Base-by-base conservation (phyloP, 2,329 filamentous ascomycete species). In the Aspergillus hortae region DNA sequence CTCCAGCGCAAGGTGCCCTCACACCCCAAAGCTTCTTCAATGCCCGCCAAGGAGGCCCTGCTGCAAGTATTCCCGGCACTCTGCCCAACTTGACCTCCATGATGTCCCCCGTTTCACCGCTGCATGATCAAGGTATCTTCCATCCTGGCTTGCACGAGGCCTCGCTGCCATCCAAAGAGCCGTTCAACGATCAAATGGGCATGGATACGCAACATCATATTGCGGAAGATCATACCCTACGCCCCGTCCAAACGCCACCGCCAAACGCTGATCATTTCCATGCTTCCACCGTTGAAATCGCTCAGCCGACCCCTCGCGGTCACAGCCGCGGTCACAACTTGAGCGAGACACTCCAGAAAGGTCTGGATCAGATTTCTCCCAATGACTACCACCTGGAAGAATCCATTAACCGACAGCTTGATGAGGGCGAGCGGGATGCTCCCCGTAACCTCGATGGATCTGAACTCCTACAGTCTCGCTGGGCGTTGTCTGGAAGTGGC, bases 371-470 rank as follows among this genome's bases (percentile, higher is more conserved):
- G 36, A 64, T 67, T 56, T 57, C 57, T 46, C 88, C 92, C 64
- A 87, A 89, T 4, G 89, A 95, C 62, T 92, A 94, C 64, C 89
- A 92, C 61, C 72, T 94, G 55, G 89, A 92, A 66, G 85, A 91
- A 66, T 85, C 89, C 55, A 84, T 92, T 56, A 85, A 89, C 47
- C 85, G 87, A 49, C 87, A 92, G 63, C 77, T 92, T 45, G 87
- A 92, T 54, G 87, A 91, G 59, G 86, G 88, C 50, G 88, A 90
- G 59, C 87, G 67, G 64, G 62, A 75, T 49, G 52, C 62, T 48
- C 54, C 65, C 47, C 56, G 61, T 14, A 59, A 57, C 9, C 56
- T 65, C 0, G 57, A 66, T 45, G 58, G 60, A 42, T 61, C 62
- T 36, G 67, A 65, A 21, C 49, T 71, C 44, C 54, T 71, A 33